Conservation (phyloP, 345 rosid species). For the Gossypioides kirkii region DNA sequence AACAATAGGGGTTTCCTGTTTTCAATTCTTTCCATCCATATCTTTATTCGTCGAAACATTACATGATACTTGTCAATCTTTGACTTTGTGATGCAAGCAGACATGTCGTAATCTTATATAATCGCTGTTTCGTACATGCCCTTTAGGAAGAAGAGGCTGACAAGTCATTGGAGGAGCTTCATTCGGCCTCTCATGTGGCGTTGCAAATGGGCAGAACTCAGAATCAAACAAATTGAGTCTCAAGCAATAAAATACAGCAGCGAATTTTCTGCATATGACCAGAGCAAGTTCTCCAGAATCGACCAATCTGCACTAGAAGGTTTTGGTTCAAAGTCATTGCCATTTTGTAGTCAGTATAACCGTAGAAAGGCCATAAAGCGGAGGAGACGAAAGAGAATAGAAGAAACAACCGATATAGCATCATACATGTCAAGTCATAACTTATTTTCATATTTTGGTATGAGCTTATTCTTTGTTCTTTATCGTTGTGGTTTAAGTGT, state of each 20-base stretch:
- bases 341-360: slow-evolving; percentile 53
- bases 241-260: slow-evolving; percentile 54
- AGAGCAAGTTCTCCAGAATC: slow-evolving; percentile 36
- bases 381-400: slow-evolving; percentile 70
- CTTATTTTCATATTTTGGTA: slow-evolving; percentile 71
- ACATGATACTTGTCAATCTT: not conserved
- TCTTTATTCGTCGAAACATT: not conserved
- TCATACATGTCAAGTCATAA: slow-evolving; percentile 57
- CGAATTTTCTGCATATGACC: slow-evolving; percentile 44
- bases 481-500: slow-evolving; percentile 13
- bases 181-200: slow-evolving; percentile 86
- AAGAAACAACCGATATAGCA: slow-evolving; percentile 45
- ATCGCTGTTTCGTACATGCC: not conserved
- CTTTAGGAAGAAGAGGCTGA: slow-evolving; percentile 76
- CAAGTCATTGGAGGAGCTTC: slow-evolving; percentile 78
- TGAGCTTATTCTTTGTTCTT: slow-evolving; percentile 17
- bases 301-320: slow-evolving; percentile 45
- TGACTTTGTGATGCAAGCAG: not conserved
- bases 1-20: not conserved
- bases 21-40: not conserved
- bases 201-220: slow-evolving; percentile 83
- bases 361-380: slow-evolving; percentile 57
- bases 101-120: not conserved
- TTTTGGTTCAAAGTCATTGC: slow-evolving; percentile 58
- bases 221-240: slow-evolving; percentile 64